A percentile compares a stretch with the other conserved stretches of the same genome.
These are phyloP conservation scores for Prototheca wickerhamii DNA, from an alignment of 163 green algal species.

Conservation along the genomic window DNA sequence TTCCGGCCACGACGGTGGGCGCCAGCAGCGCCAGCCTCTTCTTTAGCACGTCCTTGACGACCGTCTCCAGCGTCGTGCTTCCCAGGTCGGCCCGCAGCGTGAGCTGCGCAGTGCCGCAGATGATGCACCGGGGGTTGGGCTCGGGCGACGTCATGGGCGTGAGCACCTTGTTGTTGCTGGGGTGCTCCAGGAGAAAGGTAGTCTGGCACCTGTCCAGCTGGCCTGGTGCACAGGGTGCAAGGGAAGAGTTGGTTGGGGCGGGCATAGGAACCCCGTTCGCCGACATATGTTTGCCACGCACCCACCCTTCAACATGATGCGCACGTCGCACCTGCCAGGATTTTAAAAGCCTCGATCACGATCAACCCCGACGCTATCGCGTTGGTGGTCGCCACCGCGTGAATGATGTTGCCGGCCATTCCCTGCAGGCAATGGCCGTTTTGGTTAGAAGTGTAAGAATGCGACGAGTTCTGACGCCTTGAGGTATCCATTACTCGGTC, in stretches of 20 bases:
- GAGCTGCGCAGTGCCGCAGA: slow-evolving; percentile 72
- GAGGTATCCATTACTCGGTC: no score
- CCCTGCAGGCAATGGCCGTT: slow-evolving; percentile 57
- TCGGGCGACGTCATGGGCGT: slow-evolving; percentile 17
- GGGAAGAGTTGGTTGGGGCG: no score
- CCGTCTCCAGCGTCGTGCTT: slow-evolving; percentile 46
- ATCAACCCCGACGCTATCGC: slow-evolving; percentile 91
- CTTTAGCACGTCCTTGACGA: slow-evolving; percentile 73
- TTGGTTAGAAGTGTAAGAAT: no score
- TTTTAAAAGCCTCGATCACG: slow-evolving; percentile 82
- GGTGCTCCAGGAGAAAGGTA: slow-evolving; percentile 39
- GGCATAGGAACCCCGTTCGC: no score
- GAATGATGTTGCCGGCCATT: slow-evolving; percentile 98
- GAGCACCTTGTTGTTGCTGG: slow-evolving; percentile 36
- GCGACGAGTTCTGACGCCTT: no score
- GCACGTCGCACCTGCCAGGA: slow-evolving; percentile 41
- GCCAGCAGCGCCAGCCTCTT: slow-evolving; percentile 54
- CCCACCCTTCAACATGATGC: no score
- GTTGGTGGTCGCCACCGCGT: slow-evolving; percentile 98
- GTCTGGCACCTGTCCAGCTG: slow-evolving; percentile 6
- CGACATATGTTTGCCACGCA: background rate
- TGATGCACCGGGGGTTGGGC: slow-evolving; percentile 63
- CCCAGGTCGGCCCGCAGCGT: slow-evolving; percentile 58
- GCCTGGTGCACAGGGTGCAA: background rate
- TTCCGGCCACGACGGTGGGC: slow-evolving; percentile 50